Evolutionary conservation across 2,329 filamentous ascomycete genomes (phyloP).

Genomic region (Phialophora expanda): DNA sequence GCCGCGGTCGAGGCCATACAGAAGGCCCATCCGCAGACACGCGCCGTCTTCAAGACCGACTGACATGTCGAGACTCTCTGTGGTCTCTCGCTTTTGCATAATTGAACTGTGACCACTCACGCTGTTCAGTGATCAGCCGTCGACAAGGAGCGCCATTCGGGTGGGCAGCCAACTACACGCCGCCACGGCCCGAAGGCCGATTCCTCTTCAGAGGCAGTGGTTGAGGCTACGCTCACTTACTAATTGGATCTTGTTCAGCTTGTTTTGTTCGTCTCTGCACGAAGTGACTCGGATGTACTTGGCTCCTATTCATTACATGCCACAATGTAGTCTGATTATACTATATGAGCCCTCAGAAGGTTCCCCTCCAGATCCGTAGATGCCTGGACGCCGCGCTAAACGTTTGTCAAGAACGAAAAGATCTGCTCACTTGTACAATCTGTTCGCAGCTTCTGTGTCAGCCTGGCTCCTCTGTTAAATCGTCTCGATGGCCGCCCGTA

Average conservation of each 20-base stretch:
- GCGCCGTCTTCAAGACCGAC: background rate
- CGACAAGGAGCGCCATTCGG: too few relatives aligned
- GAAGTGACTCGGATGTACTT: background rate
- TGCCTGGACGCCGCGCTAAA: slow-evolving; percentile 5
- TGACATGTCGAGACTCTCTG: background rate
- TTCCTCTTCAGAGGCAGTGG: too few relatives aligned
- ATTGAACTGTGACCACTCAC: background rate
- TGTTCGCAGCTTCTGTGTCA: background rate
- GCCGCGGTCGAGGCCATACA: background rate
- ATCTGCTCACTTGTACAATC: background rate
- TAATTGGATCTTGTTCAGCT: background rate
- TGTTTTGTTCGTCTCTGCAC: background rate
- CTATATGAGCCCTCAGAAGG: background rate
- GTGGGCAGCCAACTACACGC: too few relatives aligned
- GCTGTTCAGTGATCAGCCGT: too few relatives aligned
- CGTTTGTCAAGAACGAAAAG: background rate
- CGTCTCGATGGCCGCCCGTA: background rate
- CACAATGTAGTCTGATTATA: background rate
- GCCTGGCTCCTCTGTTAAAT: background rate
- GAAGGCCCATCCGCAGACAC: background rate
- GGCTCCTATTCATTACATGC: background rate
- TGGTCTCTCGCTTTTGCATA: background rate
- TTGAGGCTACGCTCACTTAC: background rate
- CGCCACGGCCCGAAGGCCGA: too few relatives aligned
- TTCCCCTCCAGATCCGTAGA: background rate